phyloP scores from a whole-genome alignment of 305 asterid species.

The Solanum chacoense region DNA sequence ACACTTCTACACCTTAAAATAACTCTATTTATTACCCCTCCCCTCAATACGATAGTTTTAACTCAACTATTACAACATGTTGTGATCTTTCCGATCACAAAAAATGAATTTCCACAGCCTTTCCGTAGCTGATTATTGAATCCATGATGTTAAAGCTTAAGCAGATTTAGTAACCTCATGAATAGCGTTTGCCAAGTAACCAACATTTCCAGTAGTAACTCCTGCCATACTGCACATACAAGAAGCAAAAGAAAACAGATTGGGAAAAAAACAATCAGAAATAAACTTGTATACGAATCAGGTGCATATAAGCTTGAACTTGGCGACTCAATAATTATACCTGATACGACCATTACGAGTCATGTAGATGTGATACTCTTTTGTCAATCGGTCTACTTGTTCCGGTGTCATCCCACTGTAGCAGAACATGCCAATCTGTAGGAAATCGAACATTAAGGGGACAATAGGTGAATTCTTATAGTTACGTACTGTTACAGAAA shows the following conservation, averaged over 20 bases:
- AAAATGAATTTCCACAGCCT: not conserved
- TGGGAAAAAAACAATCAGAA: not conserved
- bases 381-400: slow-evolving; percentile 88
- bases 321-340: slow-evolving; percentile 19
- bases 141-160: slow-evolving; percentile 11
- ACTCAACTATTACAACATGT: not conserved
- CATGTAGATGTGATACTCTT: slow-evolving; percentile 81
- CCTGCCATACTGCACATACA: slow-evolving; percentile 80
- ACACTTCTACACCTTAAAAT: not conserved
- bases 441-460: not conserved
- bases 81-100: not conserved
- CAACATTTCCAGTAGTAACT: slow-evolving; percentile 82
- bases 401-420: slow-evolving; percentile 95
- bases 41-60: not conserved
- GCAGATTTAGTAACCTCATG: slow-evolving; percentile 74
- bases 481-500: not conserved
- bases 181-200: slow-evolving; percentile 84
- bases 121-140: not conserved
- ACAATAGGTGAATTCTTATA: not conserved
- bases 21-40: not conserved
- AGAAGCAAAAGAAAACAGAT: not conserved
- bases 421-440: slow-evolving; percentile 98
- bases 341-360: slow-evolving; percentile 97
- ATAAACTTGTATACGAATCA: not conserved
- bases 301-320: not conserved